A percentile compares a stretch with the other conserved stretches of the same genome.
Conservation (phyloP, 805 yeast species). For the Jamesozyma piceae region DNA sequence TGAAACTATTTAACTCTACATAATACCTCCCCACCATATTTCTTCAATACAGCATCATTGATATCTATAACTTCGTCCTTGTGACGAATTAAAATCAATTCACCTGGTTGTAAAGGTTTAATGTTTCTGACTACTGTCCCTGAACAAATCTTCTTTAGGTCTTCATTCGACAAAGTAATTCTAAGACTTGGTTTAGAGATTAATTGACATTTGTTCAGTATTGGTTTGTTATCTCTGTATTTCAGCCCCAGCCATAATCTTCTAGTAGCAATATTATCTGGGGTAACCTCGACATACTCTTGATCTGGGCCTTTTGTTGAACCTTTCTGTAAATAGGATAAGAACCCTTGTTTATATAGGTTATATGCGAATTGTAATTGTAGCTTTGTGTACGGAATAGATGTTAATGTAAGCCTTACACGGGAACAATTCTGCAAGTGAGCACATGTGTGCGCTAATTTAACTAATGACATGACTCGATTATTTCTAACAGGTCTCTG, state of each 20-base stretch:
- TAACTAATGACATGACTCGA: conserved; percentile 66
- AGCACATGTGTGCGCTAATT: conserved; percentile 74
- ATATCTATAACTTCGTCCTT: conserved; percentile 56
- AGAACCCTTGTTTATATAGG: conserved; percentile 82
- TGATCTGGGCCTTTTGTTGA: conserved; percentile 76
- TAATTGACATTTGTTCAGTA: conserved; percentile 58
- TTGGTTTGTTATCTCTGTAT: conserved; percentile 72
- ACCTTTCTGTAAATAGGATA: conserved; percentile 78
- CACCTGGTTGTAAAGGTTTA: conserved; percentile 82
- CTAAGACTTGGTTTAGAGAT: conserved; percentile 80
- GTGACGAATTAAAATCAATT: conserved; percentile 61
- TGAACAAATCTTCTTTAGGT: conserved; percentile 61
- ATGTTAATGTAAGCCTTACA: conserved; percentile 63
- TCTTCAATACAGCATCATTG: conserved; percentile 75
- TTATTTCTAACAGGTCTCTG: no score
- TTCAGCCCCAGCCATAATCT: conserved; percentile 88
- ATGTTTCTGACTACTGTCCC: conserved; percentile 71
- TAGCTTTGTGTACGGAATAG: conserved; percentile 73
- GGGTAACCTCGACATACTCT: conserved; percentile 66
- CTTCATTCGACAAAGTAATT: conserved; percentile 52
- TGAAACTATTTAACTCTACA: conserved; percentile 51
- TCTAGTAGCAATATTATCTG: conserved; percentile 76
- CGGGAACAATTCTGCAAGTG: conserved; percentile 82
- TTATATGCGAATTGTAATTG: conserved; percentile 79
- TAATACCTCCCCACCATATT: conserved; percentile 62